Conservation (phyloP, 805 yeast species). For the Candida dajiaensis region DNA sequence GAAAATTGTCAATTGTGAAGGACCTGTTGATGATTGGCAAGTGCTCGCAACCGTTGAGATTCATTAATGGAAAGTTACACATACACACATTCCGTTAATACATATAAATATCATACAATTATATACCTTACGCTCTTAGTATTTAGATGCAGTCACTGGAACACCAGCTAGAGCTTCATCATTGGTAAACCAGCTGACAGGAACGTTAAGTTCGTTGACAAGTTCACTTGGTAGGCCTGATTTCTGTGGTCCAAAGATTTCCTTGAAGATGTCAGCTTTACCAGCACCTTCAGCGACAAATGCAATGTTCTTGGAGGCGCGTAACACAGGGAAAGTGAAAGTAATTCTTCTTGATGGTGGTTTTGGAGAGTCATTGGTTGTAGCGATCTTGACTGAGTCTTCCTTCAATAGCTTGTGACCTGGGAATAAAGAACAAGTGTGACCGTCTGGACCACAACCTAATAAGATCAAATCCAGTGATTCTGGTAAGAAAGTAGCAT, state of each 20-base stretch:
- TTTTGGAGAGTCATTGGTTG: conserved; percentile 80
- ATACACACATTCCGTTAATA: neutral
- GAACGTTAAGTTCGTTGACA: conserved; percentile 55
- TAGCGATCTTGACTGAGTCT: conserved; percentile 44
- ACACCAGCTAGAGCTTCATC: conserved; percentile 70
- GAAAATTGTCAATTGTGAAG: conserved; percentile 63
- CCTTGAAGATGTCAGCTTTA: conserved; percentile 65
- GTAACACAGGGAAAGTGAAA: conserved; percentile 73
- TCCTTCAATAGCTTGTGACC: conserved; percentile 66
- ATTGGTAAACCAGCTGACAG: conserved; percentile 81
- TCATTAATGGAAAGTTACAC: conserved; percentile 9
- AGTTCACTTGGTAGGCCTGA: conserved; percentile 62
- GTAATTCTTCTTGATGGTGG: conserved; percentile 93
- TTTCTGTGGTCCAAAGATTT: conserved; percentile 54
- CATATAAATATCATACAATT: neutral
- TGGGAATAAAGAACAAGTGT: conserved; percentile 90
- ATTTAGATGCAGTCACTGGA: conserved; percentile 22
- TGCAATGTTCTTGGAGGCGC: conserved; percentile 42
- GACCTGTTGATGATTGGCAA: conserved; percentile 66
- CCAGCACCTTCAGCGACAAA: conserved; percentile 90
- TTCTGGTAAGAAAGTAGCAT: conserved; percentile 52
- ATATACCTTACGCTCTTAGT: conserved; percentile 2
- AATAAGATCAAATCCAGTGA: conserved; percentile 60
- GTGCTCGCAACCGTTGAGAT: conserved; percentile 45
- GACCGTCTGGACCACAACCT: conserved; percentile 97